Evolutionary conservation across 139 green algal genomes (phyloP).

Genomic region (Micromonas commoda): DNA sequence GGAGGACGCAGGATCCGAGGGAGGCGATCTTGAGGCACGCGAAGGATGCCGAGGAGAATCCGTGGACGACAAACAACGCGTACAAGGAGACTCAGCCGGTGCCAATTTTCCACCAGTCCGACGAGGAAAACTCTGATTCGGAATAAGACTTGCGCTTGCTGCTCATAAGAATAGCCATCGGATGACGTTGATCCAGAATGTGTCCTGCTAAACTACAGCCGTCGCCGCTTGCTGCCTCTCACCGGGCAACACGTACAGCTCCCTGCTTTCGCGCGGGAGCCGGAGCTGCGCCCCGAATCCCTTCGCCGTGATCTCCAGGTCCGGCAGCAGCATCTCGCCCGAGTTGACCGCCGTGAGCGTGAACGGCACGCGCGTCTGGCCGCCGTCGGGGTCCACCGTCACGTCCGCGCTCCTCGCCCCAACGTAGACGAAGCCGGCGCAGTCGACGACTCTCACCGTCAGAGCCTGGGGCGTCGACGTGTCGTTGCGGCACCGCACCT

Average conservation of each 20-base stretch:
- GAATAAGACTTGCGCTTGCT: too few species aligned
- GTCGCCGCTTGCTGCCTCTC: neutral
- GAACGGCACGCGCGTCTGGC: neutral
- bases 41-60: slow-evolving; percentile 34
- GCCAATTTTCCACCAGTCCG: slow-evolving; percentile 33
- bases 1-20: slow-evolving; percentile 38
- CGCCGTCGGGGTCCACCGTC: neutral
- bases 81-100: slow-evolving; percentile 41
- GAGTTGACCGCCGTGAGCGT: neutral
- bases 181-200: too few species aligned
- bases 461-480: neutral
- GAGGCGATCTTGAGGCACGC: slow-evolving; percentile 45
- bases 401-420: neutral
- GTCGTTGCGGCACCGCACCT: neutral
- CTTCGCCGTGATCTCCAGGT: neutral
- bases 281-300: neutral
- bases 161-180: too few species aligned
- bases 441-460: neutral
- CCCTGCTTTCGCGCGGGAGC: neutral
- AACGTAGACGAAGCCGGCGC: neutral
- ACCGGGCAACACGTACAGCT: neutral
- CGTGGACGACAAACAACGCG: slow-evolving; percentile 29
- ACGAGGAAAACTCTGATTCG: slow-evolving; percentile 37
- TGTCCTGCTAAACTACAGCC: too few species aligned
- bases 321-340: neutral